Percentiles rank a stretch among this genome's conserved stretches.
Evolutionary conservation across 345 rosid species (phyloP).

Genomic region (Triadica sebifera): DNA sequence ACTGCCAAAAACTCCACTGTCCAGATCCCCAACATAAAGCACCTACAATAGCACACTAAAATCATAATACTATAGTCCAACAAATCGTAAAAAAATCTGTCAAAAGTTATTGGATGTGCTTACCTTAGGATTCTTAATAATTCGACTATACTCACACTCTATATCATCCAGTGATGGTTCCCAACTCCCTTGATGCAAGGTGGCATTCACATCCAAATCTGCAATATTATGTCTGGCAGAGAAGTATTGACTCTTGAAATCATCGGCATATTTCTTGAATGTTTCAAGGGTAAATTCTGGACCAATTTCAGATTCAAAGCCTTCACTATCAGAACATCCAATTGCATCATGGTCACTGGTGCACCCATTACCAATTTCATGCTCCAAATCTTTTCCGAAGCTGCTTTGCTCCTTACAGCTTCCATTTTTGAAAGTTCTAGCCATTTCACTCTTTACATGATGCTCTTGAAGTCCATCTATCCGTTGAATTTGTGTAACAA

Average conservation of each 20-base stretch:
- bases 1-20: conserved; percentile 49
- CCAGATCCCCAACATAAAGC: conserved; percentile 46
- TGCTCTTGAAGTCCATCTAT: conserved; percentile 41
- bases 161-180: conserved; percentile 43
- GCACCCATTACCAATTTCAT: conserved; percentile 20
- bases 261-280: conserved; percentile 52
- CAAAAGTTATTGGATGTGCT: conserved; percentile 11
- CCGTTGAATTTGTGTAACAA: conserved; percentile 47
- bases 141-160: conserved; percentile 57
- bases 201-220: conserved; percentile 22
- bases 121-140: conserved; percentile 65
- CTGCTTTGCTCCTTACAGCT: conserved; percentile 22
- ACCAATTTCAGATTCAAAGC: conserved; percentile 35
- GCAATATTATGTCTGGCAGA: conserved; percentile 15
- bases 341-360: conserved; percentile 22
- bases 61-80: conserved; percentile 3
- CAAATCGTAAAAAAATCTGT: conserved; percentile 6
- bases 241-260: conserved; percentile 47
- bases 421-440: conserved; percentile 22
- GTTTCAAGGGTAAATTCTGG: conserved; percentile 44
- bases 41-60: conserved; percentile 43
- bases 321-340: conserved; percentile 28
- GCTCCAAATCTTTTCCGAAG: conserved; percentile 12
- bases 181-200: conserved; percentile 17
- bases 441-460: conserved; percentile 19